Evolutionary conservation across 179 eudicot species (phyloP).

Genomic region (Corrigiola litoralis): DNA sequence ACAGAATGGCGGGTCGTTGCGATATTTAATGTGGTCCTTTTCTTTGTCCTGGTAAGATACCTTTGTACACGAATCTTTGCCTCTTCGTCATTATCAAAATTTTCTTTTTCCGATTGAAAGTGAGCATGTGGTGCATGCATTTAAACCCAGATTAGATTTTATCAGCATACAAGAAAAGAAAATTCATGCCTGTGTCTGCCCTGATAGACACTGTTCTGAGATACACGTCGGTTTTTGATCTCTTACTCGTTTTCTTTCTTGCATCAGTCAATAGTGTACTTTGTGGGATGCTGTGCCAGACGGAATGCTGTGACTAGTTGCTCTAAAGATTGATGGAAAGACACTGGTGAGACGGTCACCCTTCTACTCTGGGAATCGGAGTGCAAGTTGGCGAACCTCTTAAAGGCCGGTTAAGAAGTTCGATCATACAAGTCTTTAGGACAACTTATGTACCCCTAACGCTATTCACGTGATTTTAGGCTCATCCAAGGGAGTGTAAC

Average conservation of each 20-base stretch:
- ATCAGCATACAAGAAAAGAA: background rate
- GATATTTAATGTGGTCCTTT: conserved; percentile 65
- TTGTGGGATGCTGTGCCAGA: conserved; percentile 95
- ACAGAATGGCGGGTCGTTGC: conserved; percentile 87
- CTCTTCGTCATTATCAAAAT: background rate
- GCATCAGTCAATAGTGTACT: conserved; percentile 72
- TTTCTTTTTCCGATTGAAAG: background rate
- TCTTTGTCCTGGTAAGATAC: conserved; percentile 55
- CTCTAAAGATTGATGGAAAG: conserved; percentile 47
- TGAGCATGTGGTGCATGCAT: background rate
- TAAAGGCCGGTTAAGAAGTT: background rate
- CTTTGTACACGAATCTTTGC: background rate
- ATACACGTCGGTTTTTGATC: background rate
- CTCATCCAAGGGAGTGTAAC: no score
- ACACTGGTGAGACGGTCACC: no score
- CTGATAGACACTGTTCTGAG: background rate
- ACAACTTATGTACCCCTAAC: background rate
- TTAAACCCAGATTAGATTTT: no score
- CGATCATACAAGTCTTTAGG: background rate
- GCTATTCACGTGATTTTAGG: no score
- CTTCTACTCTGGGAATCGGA: background rate
- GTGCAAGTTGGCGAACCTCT: background rate
- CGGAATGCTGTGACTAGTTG: conserved; percentile 54
- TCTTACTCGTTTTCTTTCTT: background rate
- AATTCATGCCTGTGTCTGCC: background rate